A percentile compares a stretch with the other conserved stretches of the same genome.
Conservation (phyloP, 129 eudicot species). For the Solidago caesia region DNA sequence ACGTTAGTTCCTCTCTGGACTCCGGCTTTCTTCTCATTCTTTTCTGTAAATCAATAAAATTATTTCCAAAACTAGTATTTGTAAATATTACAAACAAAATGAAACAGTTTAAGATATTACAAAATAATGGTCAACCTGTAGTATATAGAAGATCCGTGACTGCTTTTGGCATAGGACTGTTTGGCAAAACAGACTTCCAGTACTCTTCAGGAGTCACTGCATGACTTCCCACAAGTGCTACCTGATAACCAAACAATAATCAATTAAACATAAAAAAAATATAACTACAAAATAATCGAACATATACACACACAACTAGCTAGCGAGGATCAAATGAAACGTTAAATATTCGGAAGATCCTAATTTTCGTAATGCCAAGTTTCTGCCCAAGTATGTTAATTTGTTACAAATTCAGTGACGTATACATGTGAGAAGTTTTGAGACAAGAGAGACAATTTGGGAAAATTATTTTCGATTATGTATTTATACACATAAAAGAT, state of each 20-base stretch:
- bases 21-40: constrained; percentile 34
- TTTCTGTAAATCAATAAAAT: constrained; percentile 30
- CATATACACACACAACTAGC: too few species aligned
- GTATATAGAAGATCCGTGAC: constrained; percentile 44
- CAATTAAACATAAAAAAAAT: neutral
- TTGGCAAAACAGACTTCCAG: constrained; percentile 54
- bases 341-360: too few species aligned
- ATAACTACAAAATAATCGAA: too few species aligned
- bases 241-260: constrained; percentile 16
- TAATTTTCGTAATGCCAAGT: too few species aligned
- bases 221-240: constrained; percentile 31
- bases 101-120: neutral
- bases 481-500: too few species aligned
- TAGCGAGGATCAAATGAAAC: too few species aligned
- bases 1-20: constrained; percentile 26
- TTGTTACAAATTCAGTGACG: too few species aligned
- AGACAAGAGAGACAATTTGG: too few species aligned
- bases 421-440: too few species aligned
- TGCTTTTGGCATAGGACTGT: constrained; percentile 58
- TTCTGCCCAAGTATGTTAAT: too few species aligned
- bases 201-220: constrained; percentile 51
- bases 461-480: too few species aligned
- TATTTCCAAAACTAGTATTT: neutral
- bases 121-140: neutral
- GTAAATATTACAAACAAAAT: neutral